Evolutionary conservation across 768 basidiomycete genomes (phyloP).

Genomic region (Boletus pseudopeckii): DNA sequence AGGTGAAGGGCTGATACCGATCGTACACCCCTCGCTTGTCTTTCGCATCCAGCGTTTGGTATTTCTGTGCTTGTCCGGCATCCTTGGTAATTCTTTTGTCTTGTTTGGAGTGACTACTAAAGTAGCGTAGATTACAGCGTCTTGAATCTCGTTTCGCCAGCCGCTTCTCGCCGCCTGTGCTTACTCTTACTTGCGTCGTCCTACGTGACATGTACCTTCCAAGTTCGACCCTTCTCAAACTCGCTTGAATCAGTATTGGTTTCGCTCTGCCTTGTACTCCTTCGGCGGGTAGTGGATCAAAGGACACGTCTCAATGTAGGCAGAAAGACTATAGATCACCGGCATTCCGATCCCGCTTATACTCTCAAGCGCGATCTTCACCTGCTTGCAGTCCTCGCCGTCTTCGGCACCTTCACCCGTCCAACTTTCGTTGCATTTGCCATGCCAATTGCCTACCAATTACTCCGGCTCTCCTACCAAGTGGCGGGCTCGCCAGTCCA

Average conservation of each 20-base stretch:
- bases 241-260: conserved; percentile 34
- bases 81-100: conserved; percentile 29
- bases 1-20: conserved; percentile 9
- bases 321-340: neutral
- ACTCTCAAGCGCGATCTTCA: conserved; percentile 19
- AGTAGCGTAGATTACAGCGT: conserved; percentile 24
- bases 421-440: conserved; percentile 36
- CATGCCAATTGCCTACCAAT: conserved; percentile 30
- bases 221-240: conserved; percentile 40
- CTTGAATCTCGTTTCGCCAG: conserved; percentile 18
- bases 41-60: conserved; percentile 31
- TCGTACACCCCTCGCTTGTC: conserved; percentile 14
- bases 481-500: conserved; percentile 8
- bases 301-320: neutral
- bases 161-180: conserved; percentile 17
- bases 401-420: conserved; percentile 33
- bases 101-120: conserved; percentile 1
- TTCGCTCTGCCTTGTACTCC: conserved; percentile 27
- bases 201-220: conserved; percentile 36
- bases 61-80: conserved; percentile 31
- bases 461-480: conserved; percentile 14
- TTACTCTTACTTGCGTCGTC: conserved; percentile 35
- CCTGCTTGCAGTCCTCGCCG: conserved; percentile 25
- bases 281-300: conserved; percentile 17
- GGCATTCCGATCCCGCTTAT: neutral